Conservation (phyloP, 305 asterid genomes). For the Ruellia speciosa region DNA sequence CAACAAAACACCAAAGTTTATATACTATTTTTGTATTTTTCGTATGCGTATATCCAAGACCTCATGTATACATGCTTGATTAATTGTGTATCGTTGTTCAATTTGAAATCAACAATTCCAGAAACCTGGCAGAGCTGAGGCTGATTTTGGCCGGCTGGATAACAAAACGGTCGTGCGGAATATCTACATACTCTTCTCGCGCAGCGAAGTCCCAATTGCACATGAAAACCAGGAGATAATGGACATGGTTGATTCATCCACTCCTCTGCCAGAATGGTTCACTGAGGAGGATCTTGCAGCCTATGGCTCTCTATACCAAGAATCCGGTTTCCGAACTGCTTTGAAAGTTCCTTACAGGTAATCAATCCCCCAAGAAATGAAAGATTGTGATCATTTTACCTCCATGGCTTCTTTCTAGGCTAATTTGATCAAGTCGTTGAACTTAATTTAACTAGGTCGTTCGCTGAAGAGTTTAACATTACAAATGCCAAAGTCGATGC, state of each 20-base stretch:
- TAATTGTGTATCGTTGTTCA: not conserved
- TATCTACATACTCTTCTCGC: constrained; percentile 48
- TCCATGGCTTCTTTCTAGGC: not conserved
- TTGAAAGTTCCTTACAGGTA: constrained; percentile 66
- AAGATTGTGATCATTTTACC: not conserved
- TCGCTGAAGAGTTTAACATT: constrained; percentile 24
- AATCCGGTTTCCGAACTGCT: constrained; percentile 55
- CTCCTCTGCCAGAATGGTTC: constrained; percentile 55
- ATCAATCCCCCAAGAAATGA: not conserved
- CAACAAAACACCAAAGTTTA: not conserved
- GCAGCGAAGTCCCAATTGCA: constrained; percentile 43
- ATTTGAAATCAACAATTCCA: constrained; percentile 1
- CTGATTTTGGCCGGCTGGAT: constrained; percentile 55
- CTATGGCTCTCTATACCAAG: constrained; percentile 41
- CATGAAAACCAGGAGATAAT: constrained; percentile 42
- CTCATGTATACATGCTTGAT: too few relatives aligned
- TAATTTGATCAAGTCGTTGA: not conserved
- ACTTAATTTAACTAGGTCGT: constrained; percentile 22
- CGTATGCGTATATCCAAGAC: too few relatives aligned
- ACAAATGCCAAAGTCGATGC: constrained; percentile 29
- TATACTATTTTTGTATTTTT: too few relatives aligned
- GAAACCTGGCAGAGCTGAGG: constrained; percentile 67
- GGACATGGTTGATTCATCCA: constrained; percentile 49
- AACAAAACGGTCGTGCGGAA: constrained; percentile 44
- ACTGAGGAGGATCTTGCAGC: constrained; percentile 42